Percentiles rank a stretch among this genome's conserved stretches.
Conservation (phyloP, 169 alveolate genomes). For the Plasmodium billcollinsi region DNA sequence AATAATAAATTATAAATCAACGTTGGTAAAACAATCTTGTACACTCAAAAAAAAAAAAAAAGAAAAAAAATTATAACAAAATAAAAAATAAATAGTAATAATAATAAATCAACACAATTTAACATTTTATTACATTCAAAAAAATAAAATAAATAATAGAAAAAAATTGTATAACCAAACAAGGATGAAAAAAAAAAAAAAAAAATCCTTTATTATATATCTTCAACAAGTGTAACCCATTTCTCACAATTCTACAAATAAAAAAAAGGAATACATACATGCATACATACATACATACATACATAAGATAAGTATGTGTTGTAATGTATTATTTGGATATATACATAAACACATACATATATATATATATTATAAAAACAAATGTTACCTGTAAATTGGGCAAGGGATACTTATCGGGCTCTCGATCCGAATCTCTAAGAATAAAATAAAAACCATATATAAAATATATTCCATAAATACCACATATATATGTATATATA, state of each 20-base stretch:
- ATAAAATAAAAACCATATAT: background rate
- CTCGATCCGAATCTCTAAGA: conserved; percentile 31
- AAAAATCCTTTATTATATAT: conserved; percentile 1
- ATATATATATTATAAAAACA: background rate
- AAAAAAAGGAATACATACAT: background rate
- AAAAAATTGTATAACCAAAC: too few relatives aligned
- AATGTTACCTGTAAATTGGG: conserved; percentile 53
- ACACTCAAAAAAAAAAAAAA: too few relatives aligned
- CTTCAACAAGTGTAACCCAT: conserved; percentile 62
- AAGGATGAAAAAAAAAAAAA: background rate
- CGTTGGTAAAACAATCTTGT: too few relatives aligned
- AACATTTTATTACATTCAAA: too few relatives aligned
- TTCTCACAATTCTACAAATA: conserved; percentile 56
- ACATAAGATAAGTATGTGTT: background rate
- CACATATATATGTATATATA: background rate
- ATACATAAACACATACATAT: background rate
- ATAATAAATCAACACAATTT: too few relatives aligned
- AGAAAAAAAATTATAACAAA: too few relatives aligned
- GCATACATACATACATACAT: background rate
- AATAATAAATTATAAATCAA: too few relatives aligned
- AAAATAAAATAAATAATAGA: too few relatives aligned
- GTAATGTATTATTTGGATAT: background rate
- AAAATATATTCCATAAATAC: background rate
- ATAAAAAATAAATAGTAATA: too few relatives aligned
- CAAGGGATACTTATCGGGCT: conserved; percentile 44